phyloP scores from a whole-genome alignment of 371 early-diverging fungal species.

The Circinella umbellata region DNA sequence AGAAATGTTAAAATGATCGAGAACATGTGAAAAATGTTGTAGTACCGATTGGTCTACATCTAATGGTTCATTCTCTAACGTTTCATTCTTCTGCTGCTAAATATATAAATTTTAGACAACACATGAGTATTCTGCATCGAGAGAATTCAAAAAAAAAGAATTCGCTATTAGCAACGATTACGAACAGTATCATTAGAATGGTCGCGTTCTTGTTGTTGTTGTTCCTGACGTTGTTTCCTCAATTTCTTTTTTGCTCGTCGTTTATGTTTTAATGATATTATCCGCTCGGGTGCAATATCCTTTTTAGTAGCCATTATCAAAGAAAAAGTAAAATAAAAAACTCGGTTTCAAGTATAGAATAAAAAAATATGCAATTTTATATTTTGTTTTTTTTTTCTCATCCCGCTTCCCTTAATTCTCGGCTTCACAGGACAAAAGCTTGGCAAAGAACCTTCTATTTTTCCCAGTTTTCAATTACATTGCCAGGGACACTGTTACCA shows the following conservation, averaged over 20 bases:
- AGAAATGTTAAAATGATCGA: constrained; percentile 10
- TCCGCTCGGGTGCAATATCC: not conserved
- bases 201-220: not conserved
- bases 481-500: too few species aligned
- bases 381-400: too few species aligned
- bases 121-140: not conserved
- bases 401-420: too few species aligned
- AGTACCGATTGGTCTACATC: not conserved
- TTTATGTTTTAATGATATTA: constrained; percentile 14
- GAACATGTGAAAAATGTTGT: constrained; percentile 10
- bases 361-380: too few species aligned
- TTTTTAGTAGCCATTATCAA: constrained; percentile 1
- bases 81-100: constrained; percentile 2
- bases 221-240: constrained; percentile 3
- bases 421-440: too few species aligned
- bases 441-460: too few species aligned
- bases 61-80: not conserved
- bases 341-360: too few species aligned
- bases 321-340: too few species aligned
- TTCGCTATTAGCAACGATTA: too few species aligned
- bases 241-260: constrained; percentile 15
- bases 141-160: not conserved
- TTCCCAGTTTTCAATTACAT: too few species aligned
- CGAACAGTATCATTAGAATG: too few species aligned
- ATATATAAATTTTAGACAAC: not conserved